Base-by-base conservation (phyloP, 768 basidiomycete genomes). In the Boletus eberwhitei region DNA sequence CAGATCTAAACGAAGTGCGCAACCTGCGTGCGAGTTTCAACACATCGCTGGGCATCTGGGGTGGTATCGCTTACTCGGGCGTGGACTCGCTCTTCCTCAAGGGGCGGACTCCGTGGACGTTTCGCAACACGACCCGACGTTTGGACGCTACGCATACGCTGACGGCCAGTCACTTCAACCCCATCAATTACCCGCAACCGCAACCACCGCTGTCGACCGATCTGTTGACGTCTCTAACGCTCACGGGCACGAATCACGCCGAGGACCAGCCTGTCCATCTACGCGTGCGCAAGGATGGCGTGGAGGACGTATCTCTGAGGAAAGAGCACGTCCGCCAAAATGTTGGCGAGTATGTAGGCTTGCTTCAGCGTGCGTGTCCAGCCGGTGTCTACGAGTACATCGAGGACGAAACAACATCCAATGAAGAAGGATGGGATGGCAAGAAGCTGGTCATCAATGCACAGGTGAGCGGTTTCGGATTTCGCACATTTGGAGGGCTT, bases 381-480 rank as follows among this genome's bases (percentile, higher is more conserved):
- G 96, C 97, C 0, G 91, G 85, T 5, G 96, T 98, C 38, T 99
- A 99, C 69, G 96, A 99, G 73, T 99, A 99, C 65, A 87, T 95
- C 3, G 83, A 90, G 31, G 86, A 80, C 17, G 86, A 87, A 58
- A 76, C 66, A 14, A 55, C 75, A 19, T 73, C 73, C n/a, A 68
- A 72, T 35, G 68, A 71, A 22, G 83, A 81, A 44, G 85, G 83
- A 0, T 92, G 87, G 79, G 78, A 78, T 24, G 92, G 93, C 8
- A 91, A 88, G 71, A 90, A 89, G 73, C 76, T 99, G 50, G 88
- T 98, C 24, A 99, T 98, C 67, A 99, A 99, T 72, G 90, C 93
- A 2, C 96, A 98, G 79, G 90, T 90, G 55, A n/a, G 79, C 67
- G 4, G 0, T 47, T 47, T 32, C 8, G 2, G 6, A 35, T 11